phyloP scores from a whole-genome alignment of 2,329 filamentous ascomycete genomes.

The Phialophora chinensis region DNA sequence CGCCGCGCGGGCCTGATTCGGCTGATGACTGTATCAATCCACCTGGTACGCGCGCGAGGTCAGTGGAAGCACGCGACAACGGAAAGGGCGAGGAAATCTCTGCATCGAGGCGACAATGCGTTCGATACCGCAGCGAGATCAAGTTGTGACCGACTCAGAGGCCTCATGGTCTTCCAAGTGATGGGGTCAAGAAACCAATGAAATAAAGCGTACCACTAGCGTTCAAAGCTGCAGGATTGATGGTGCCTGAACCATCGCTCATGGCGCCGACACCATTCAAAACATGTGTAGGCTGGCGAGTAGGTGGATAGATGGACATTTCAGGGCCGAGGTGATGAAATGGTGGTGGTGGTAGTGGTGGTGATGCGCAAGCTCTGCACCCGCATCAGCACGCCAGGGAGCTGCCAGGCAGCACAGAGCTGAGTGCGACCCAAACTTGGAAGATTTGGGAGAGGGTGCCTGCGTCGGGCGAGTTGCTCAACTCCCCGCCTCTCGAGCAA shows the following conservation, averaged over 20 bases:
- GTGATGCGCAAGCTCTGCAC: constrained; percentile 35
- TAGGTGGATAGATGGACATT: constrained; percentile 54
- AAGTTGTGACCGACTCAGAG: constrained; percentile 18
- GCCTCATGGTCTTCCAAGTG: constrained; percentile 17
- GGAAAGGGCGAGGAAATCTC: constrained; percentile 11
- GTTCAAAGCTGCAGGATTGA: constrained; percentile 87
- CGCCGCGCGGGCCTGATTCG: constrained; percentile 64
- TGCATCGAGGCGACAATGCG: constrained; percentile 32
- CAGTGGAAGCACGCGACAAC: constrained; percentile 42
- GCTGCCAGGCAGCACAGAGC: constrained; percentile 36
- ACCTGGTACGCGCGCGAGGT: constrained; percentile 45
- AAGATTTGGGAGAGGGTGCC: constrained; percentile 30
- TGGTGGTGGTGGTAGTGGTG: constrained; percentile 27
- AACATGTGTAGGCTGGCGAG: constrained; percentile 60
- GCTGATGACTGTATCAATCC: constrained; percentile 48
- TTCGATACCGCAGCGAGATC: background rate
- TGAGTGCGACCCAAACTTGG: constrained; percentile 32
- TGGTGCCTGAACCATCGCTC: constrained; percentile 80
- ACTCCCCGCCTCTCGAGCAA: constrained; percentile 23
- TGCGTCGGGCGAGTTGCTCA: constrained; percentile 33
- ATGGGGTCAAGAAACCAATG: constrained; percentile 25
- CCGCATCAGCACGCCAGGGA: constrained; percentile 36
- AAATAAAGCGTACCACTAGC: constrained; percentile 66
- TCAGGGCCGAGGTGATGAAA: constrained; percentile 27
- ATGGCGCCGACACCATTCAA: constrained; percentile 64